Base-by-base conservation (phyloP, 2,329 filamentous ascomycete species). In the Fusarium sp. region DNA sequence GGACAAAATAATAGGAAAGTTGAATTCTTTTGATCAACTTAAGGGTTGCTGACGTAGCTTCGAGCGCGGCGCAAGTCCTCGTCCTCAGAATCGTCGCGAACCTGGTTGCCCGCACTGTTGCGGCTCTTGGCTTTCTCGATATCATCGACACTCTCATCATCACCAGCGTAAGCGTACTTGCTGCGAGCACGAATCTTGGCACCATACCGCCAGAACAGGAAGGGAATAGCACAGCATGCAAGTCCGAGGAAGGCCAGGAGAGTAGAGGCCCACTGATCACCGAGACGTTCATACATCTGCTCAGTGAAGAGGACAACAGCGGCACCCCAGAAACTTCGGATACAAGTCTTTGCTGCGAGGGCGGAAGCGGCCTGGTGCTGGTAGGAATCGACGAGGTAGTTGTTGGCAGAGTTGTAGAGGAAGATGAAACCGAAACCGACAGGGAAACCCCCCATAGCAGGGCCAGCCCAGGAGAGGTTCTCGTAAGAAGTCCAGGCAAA, bases 391-490 rank as follows among this genome's bases (percentile, higher is more conserved):
- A 88, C 86, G 28, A 92, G 86, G 80, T 92, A 92, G 82, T 92
- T 92, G 80, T 92, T 92, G 73, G 90, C 89, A 12, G 90, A 86
- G 82, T 94, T 94, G 83, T 94, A 94, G 25, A 94, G 83, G 83
- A 94, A 93, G 79, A 94, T 93, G 82, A 94, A 93, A 63, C 92
- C 92, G 74, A 94, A 93, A 13, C 92, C 92, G 55, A 94, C 89
- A 14, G 88, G 87, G 77, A 89, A 86, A 34, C 92, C 92, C 55
- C 90, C 92, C 64, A 94, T 84, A 11, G 86, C 85, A 1, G 93
- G 92, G 0, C 92, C 93, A 14, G 88, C 85, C 91, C 92, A 95
- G 70, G 85, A 87, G 1, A 94, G 76, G 0, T 80, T 69, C 3
- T 85, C 77, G 78, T 93, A 94, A 0, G 90, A 92, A 0, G 85